Conservation (phyloP, 108 stramenopile genomes). For the Fragilaria crotonensis region DNA sequence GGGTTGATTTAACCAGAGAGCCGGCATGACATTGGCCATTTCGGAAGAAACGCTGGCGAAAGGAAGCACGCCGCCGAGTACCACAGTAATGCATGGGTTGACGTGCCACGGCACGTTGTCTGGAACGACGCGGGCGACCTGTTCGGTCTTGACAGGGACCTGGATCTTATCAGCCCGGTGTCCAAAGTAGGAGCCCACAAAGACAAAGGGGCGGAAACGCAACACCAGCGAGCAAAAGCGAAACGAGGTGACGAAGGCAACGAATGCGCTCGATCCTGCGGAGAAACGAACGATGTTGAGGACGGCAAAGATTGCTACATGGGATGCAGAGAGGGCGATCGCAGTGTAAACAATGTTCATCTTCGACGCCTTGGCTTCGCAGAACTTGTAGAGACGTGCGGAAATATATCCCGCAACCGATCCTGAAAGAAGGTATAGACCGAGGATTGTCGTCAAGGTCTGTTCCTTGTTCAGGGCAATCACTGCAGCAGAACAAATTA, state of each 20-base stretch:
- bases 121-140: constrained; percentile 89
- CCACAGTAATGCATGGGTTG: constrained; percentile 36
- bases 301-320: constrained; percentile 77
- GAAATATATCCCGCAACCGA: constrained; percentile 81
- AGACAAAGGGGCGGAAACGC: constrained; percentile 89
- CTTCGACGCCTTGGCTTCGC: constrained; percentile 93
- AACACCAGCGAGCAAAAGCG: constrained; percentile 72
- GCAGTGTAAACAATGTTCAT: too few species aligned
- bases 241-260: constrained; percentile 81
- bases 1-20: constrained; percentile 94
- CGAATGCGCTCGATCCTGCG: constrained; percentile 82
- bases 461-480: too few species aligned
- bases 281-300: constrained; percentile 76
- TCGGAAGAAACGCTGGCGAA: too few species aligned
- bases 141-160: too few species aligned
- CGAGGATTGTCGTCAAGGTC: too few species aligned
- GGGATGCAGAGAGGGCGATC: constrained; percentile 69
- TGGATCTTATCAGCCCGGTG: too few species aligned
- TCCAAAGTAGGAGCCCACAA: constrained; percentile 93
- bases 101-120: constrained; percentile 85
- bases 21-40: constrained; percentile 96
- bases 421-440: constrained; percentile 87
- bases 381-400: too few species aligned
- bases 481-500: too few species aligned
- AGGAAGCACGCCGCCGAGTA: constrained; percentile 87